A percentile compares a stretch with the other conserved stretches of the same genome.
Evolutionary conservation across 2,329 filamentous ascomycete genomes (phyloP).

Genomic region (Botrytis fragariae): DNA sequence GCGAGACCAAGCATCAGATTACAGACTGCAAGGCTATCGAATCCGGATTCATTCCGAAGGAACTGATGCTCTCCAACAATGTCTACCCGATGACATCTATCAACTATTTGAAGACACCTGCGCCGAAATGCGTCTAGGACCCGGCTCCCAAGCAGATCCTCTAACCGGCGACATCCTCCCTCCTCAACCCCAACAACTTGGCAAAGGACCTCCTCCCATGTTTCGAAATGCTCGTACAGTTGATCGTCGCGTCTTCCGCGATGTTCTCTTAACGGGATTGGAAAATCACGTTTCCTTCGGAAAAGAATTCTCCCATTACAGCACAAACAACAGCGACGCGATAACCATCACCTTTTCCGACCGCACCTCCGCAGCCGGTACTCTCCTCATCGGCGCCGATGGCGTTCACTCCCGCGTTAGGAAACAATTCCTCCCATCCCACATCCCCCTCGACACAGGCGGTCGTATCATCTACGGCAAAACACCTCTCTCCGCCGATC

Average conservation of each 20-base stretch:
- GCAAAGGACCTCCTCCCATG: neutral
- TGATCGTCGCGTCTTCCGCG: conserved; percentile 38
- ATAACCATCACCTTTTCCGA: conserved; percentile 38
- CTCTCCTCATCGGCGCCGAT: neutral
- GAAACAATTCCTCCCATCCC: conserved; percentile 34
- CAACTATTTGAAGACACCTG: conserved; percentile 47
- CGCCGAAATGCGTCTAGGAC: neutral
- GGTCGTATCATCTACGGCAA: conserved; percentile 43
- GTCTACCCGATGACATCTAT: conserved; percentile 52
- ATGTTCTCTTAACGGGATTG: conserved; percentile 46
- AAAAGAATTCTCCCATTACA: neutral
- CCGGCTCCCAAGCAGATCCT: neutral
- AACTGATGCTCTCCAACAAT: conserved; percentile 31
- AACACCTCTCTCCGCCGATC: conserved; percentile 37
- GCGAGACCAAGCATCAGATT: conserved; percentile 47
- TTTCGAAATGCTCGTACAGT: neutral
- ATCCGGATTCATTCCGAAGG: conserved; percentile 36
- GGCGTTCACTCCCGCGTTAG: neutral
- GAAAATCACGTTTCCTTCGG: conserved; percentile 40
- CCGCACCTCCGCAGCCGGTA: conserved; percentile 29
- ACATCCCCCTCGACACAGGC: conserved; percentile 41
- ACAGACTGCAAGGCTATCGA: conserved; percentile 40
- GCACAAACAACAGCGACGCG: conserved; percentile 2
- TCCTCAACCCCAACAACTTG: neutral
- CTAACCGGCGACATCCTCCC: neutral